These are phyloP conservation scores for Besnoitia besnoiti DNA, from an alignment of 169 alveolate species.

Conservation along the genomic window DNA sequence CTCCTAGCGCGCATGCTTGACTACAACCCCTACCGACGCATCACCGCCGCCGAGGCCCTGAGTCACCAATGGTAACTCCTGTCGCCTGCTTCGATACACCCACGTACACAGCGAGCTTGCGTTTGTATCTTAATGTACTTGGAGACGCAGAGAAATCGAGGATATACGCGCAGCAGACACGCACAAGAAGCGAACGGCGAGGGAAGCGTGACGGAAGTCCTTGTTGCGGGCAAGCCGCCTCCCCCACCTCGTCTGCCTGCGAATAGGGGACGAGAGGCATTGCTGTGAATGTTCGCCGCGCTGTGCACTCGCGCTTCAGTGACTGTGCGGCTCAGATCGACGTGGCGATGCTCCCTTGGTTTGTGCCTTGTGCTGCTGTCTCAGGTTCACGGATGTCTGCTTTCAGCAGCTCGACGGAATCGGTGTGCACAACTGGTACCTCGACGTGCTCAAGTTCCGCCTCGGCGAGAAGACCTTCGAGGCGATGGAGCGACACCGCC, in stretches of 20 bases:
- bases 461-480: slow-evolving; percentile 79
- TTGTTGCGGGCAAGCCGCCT: too few relatives aligned
- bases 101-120: background rate
- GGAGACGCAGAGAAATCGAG: too few relatives aligned
- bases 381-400: slow-evolving; percentile 80
- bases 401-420: slow-evolving; percentile 81
- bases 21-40: slow-evolving; percentile 93
- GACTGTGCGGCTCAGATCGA: too few relatives aligned
- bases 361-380: slow-evolving; percentile 1
- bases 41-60: slow-evolving; percentile 95
- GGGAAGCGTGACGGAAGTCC: background rate
- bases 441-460: slow-evolving; percentile 79
- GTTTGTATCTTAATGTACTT: background rate
- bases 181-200: too few relatives aligned
- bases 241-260: too few relatives aligned
- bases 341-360: background rate
- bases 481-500: slow-evolving; percentile 78
- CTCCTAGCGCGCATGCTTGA: slow-evolving; percentile 89
- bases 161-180: background rate
- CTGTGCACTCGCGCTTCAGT: too few relatives aligned
- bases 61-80: slow-evolving; percentile 90
- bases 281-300: too few relatives aligned
- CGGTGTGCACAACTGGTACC: slow-evolving; percentile 84
- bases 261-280: too few relatives aligned
- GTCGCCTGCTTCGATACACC: background rate